Evolutionary conservation across 2,329 filamentous ascomycete genomes (phyloP), one percentile per base, ranked within the genome.

Genomic region (Aspergillus sp.): DNA sequence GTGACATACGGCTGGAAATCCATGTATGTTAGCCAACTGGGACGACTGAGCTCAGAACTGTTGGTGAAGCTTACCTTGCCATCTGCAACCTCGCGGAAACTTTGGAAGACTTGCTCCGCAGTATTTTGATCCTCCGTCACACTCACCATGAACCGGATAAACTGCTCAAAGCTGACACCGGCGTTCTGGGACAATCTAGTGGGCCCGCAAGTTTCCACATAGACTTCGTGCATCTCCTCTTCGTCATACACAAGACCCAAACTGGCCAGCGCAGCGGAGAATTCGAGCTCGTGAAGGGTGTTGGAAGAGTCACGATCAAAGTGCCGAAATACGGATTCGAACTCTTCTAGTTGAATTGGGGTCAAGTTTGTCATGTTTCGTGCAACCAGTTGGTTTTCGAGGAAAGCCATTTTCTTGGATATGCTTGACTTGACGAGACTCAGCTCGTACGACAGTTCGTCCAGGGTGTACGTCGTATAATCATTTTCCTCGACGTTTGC

Each of bases 401-500:
- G 83, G 81, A 99, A 99, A 48, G 91, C 90, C 59, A 98, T 86
- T 80, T 99, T 99, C 83, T 98, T 99, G 66, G 93, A 90, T 30
- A 98, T 94, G 11, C 91, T 95, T 31, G 91, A 90, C 75, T 93
- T 93, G 60, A 98, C 95, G 31, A 99, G 85, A 17, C 92, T 89
- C 61, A 98, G 85, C 79, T 99, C 95, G 79, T 99, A 99, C 63
- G 89, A 88, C 47, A 99, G 85, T 79, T 99, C 95, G 74, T 99
- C 95, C 76, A 98, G 95, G 9, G 94, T 97, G 79, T 98, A 98
- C 8, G 94, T 98, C n/a, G 95, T 99, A 77, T 95, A 98, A 81
- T 99, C 95, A 77, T 99, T 99, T 73, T 99, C 95, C 78, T 99
- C 95, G 66, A 99, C 97, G 76, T 99, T 98, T 64, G 95, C 95